Conservation (phyloP, 805 yeast genomes). For the Wickerhamiella vanderwaltii region DNA sequence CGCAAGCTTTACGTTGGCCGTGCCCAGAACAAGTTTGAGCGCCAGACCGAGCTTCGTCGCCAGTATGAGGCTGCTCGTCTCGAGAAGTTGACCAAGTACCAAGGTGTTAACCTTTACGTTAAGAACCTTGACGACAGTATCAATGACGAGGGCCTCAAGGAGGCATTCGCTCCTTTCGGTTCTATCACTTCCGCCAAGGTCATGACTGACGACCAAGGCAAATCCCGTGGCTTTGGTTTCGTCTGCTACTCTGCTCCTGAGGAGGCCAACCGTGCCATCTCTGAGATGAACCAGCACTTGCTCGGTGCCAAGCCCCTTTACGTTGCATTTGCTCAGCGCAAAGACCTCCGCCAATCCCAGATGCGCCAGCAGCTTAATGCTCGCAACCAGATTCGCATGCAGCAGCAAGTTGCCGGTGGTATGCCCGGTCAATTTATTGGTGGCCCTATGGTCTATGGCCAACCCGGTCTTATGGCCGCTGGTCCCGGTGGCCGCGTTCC, state of each 20-base stretch:
- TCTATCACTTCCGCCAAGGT: slow-evolving; percentile 91
- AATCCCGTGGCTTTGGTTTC: slow-evolving; percentile 96
- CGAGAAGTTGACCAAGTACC: slow-evolving; percentile 87
- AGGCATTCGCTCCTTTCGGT: slow-evolving; percentile 89
- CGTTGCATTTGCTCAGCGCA: slow-evolving; percentile 97
- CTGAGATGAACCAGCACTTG: slow-evolving; percentile 97
- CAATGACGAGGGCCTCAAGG: slow-evolving; percentile 82
- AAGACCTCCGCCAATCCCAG: slow-evolving; percentile 94
- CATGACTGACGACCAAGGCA: slow-evolving; percentile 88
- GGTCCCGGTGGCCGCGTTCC: slow-evolving; percentile 52
- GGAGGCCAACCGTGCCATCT: slow-evolving; percentile 96
- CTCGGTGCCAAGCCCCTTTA: slow-evolving; percentile 90
- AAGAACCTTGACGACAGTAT: slow-evolving; percentile 91
- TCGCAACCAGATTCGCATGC: slow-evolving; percentile 96
- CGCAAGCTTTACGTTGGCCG: slow-evolving; percentile 89
- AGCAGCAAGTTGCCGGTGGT: slow-evolving; percentile 80
- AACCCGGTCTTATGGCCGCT: slow-evolving; percentile 76
- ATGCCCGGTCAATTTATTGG: slow-evolving; percentile 74
- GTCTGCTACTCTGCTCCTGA: slow-evolving; percentile 97
- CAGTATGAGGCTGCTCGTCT: slow-evolving; percentile 85
- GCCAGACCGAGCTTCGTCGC: slow-evolving; percentile 88
- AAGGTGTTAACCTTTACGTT: slow-evolving; percentile 92
- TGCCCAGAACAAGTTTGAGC: slow-evolving; percentile 98
- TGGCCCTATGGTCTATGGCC: slow-evolving; percentile 65
- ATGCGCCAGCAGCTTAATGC: slow-evolving; percentile 96